Conservation (phyloP, 192 early-diverging fungal species). For the Coemansia sp. region DNA sequence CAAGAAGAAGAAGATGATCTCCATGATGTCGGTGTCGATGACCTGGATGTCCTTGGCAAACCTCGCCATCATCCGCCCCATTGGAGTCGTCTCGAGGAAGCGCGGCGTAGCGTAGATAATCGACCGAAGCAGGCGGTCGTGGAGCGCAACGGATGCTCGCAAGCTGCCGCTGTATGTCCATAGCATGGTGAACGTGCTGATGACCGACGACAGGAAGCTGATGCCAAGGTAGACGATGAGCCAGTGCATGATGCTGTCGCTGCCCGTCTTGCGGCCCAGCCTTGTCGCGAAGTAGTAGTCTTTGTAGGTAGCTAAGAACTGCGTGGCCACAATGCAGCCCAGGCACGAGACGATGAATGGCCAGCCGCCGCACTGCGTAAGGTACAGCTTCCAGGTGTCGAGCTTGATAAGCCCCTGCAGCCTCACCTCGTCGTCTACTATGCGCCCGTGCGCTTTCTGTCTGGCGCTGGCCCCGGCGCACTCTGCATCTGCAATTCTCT, state of each 20-base stretch:
- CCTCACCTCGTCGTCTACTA: slow-evolving; percentile 78
- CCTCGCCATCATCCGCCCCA: slow-evolving; percentile 77
- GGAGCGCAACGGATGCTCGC: slow-evolving; percentile 53
- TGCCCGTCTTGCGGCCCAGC: slow-evolving; percentile 44
- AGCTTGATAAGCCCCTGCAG: slow-evolving; percentile 67
- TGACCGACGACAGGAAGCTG: slow-evolving; percentile 10
- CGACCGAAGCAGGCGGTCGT: slow-evolving; percentile 56
- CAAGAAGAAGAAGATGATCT: slow-evolving; percentile 56
- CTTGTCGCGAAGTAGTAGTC: slow-evolving; percentile 49
- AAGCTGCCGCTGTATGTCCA: slow-evolving; percentile 22
- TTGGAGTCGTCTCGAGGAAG: slow-evolving; percentile 82
- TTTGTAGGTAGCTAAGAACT: slow-evolving; percentile 54
- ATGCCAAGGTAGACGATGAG: slow-evolving; percentile 20
- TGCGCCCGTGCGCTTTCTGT: slow-evolving; percentile 49
- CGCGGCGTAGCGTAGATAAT: slow-evolving; percentile 71
- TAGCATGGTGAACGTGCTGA: slow-evolving; percentile 14
- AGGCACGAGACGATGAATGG: slow-evolving; percentile 56
- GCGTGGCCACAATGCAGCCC: slow-evolving; percentile 49
- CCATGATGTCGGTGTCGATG: slow-evolving; percentile 68
- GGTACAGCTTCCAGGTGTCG: slow-evolving; percentile 72
- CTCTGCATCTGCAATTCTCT: not conserved
- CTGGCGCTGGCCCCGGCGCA: too few relatives aligned
- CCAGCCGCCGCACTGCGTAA: slow-evolving; percentile 63
- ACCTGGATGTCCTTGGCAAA: slow-evolving; percentile 79
- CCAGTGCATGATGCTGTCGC: not conserved